Conservation (phyloP, 495 filamentous ascomycete species). For the Acidiella bohemica region DNA sequence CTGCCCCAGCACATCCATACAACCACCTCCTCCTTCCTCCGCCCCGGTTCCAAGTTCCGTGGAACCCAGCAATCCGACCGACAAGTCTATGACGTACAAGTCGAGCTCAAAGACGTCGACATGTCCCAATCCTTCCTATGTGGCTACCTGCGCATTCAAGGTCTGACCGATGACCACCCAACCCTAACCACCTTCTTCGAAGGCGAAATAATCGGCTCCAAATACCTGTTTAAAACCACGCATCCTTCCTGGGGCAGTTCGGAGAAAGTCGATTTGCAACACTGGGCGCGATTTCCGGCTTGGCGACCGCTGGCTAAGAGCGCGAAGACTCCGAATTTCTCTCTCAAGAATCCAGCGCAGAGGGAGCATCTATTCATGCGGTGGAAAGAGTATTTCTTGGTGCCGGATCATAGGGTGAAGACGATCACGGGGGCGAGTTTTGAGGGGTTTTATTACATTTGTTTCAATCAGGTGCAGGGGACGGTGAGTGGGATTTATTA, state of each 20-base stretch:
- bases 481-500: conserved; percentile 90
- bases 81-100: conserved; percentile 86
- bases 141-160: conserved; percentile 92
- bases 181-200: conserved; percentile 97
- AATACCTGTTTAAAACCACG: conserved; percentile 83
- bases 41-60: conserved; percentile 73
- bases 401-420: conserved; percentile 82
- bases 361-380: conserved; percentile 95
- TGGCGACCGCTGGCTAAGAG: conserved; percentile 69
- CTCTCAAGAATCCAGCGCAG: conserved; percentile 52
- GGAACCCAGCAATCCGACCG: conserved; percentile 87
- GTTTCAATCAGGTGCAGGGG: conserved; percentile 84
- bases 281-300: conserved; percentile 83
- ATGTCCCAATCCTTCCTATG: conserved; percentile 90
- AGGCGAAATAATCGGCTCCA: conserved; percentile 92
- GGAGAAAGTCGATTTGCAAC: conserved; percentile 82
- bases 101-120: conserved; percentile 94
- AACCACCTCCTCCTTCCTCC: conserved; percentile 67
- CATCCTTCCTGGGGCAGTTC: conserved; percentile 84
- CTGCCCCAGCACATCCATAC: conserved; percentile 16
- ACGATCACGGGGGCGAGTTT: conserved; percentile 91
- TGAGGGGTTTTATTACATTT: conserved; percentile 98
- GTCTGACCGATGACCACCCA: conserved; percentile 87
- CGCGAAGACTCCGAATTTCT: conserved; percentile 58
- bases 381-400: conserved; percentile 98